Evolutionary conservation across 257 asterid species (phyloP).

Genomic region (Scutellaria baicalensis): DNA sequence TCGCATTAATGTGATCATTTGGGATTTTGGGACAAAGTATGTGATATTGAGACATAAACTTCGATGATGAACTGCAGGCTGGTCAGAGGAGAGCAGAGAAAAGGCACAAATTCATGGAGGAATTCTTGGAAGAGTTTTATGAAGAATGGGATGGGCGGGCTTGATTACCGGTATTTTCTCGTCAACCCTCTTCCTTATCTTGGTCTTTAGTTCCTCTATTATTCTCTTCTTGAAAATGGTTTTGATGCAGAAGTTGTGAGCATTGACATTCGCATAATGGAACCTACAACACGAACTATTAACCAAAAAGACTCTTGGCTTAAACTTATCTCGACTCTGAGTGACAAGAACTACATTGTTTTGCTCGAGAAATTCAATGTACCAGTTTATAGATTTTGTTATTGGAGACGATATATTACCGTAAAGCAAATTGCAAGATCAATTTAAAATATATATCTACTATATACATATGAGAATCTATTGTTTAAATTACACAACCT

Average conservation of each 20-base stretch:
- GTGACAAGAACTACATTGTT: no score
- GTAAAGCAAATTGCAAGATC: no score
- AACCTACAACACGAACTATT: no score
- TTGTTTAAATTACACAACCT: no score
- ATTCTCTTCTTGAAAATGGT: neutral
- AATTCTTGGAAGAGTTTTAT: constrained; percentile 69
- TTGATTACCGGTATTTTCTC: constrained; percentile 22
- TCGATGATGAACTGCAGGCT: constrained; percentile 44
- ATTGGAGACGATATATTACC: no score
- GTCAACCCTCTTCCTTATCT: neutral
- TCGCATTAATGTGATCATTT: neutral
- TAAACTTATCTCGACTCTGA: no score
- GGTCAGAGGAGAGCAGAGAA: constrained; percentile 73
- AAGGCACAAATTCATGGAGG: constrained; percentile 92
- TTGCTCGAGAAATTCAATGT: no score
- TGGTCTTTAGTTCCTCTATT: neutral
- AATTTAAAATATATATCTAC: no score
- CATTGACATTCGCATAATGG: neutral
- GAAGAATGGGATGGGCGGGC: constrained; percentile 92
- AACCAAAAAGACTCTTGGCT: no score
- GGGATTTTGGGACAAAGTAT: neutral
- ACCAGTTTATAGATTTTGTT: no score
- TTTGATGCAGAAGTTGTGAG: neutral
- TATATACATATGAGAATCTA: no score
- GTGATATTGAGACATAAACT: neutral